These are phyloP conservation scores for Fusarium globosum DNA, from an alignment of 2,329 filamentous ascomycete genomes.

Conservation along the genomic window DNA sequence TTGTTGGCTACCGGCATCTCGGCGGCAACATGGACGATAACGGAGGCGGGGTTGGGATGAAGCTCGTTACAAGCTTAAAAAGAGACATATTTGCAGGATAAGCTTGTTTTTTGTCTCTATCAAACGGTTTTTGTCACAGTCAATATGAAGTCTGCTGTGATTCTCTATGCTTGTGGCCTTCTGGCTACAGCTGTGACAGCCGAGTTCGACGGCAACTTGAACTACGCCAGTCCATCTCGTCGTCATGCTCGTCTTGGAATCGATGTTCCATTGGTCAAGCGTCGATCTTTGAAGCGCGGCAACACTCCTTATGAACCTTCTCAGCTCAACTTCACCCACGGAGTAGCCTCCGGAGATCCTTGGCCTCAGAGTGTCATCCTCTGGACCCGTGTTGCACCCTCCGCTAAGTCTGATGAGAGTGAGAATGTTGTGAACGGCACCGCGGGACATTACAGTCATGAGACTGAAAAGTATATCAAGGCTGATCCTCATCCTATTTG, in stretches of 20 bases:
- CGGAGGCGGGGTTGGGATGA: background rate
- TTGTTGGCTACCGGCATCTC: constrained; percentile 17
- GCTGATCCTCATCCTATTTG: constrained; percentile 67
- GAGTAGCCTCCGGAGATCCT: constrained; percentile 63
- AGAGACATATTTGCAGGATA: background rate
- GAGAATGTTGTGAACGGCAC: constrained; percentile 51
- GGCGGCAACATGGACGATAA: background rate
- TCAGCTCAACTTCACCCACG: constrained; percentile 72
- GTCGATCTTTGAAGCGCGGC: constrained; percentile 26
- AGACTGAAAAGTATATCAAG: constrained; percentile 56
- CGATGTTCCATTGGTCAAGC: constrained; percentile 60
- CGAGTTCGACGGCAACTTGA: constrained; percentile 62
- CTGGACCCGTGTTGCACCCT: constrained; percentile 61
- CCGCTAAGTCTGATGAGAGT: constrained; percentile 57
- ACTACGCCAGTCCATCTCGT: constrained; percentile 74
- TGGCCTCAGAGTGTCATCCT: constrained; percentile 68
- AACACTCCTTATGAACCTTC: constrained; percentile 9
- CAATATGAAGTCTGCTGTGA: constrained; percentile 10
- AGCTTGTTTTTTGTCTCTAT: background rate
- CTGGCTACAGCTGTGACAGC: constrained; percentile 11
- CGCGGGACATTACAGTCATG: constrained; percentile 58
- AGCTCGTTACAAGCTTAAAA: constrained; percentile 8
- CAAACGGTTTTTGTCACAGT: background rate
- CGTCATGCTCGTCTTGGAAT: constrained; percentile 73
- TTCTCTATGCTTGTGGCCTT: constrained; percentile 11